Evolutionary conservation across 768 basidiomycete genomes (phyloP), one percentile per base, ranked within the genome.

Genomic region (Holtermannia corniformis): DNA sequence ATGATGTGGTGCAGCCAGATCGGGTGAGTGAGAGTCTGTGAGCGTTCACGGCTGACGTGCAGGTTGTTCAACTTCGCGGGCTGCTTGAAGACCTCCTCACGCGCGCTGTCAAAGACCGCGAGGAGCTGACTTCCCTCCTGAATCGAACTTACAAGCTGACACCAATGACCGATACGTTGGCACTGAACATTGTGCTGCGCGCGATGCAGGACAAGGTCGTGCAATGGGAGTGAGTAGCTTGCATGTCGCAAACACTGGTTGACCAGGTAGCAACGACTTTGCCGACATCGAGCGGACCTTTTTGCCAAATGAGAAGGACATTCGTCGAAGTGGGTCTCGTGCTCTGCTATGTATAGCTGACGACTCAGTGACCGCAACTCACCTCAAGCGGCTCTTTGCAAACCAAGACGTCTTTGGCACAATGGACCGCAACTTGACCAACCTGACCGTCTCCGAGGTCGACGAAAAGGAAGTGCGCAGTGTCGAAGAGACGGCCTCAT

Each of bases 201-300:
- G 83, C 82, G 55, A 79, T 91, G 44, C 93, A 96, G 74, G 89
- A 93, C 62, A 85, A 85, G 68, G 88, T 93, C 44, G 88, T 93
- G 14, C 87, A 86, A n/a, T 96, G 92, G 87, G 91, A 99, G 71
- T 63, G 47, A 59, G 65, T 64, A 7, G 3, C 5, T 10, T 4
- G n/a, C 12, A 19, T 21, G 19, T 27, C 14, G 21, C 26, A 10
- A 23, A 37, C 4, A 24, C 43, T 25, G 23, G 16, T 16, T 13
- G n/a, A n/a, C n/a, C n/a, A n/a, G n/a, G 12, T 28, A 67, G 65
- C 41, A 81, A 81, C 56, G 90, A 96, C 66, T 90, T 93, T 60
- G 86, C 89, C 61, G 81, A 82, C 48, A 77, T 96, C 24, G 77
- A 77, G 51, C 75, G 75, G 62, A 55, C 64, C 1, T 73, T 72